Base-by-base conservation (phyloP, 306 rosid species). In the Citrullus mucosospermus region DNA sequence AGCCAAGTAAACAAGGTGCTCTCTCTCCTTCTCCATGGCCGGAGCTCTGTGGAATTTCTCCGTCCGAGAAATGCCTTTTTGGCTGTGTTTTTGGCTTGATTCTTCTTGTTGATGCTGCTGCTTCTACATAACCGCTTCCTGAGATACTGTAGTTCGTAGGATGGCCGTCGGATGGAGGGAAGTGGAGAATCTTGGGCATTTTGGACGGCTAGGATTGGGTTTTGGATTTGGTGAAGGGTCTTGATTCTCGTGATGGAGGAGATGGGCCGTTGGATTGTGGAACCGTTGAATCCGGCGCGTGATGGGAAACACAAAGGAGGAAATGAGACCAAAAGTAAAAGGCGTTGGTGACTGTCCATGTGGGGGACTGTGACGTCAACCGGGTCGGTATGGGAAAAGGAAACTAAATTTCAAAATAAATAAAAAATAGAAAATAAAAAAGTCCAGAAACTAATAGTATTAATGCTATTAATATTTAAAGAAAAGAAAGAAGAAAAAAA, bases 1-100 rank as follows among this genome's bases (percentile, higher is more conserved):
- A 28, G 89, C 89, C 71, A 55, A 55, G 83, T 83, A 86, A 34
- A 76, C 88, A 18, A 30, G 81, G 1, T 70, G 80, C 75, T 86
- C 81, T 30, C 85, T 86, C 60, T 78, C 86, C 17, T 54, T 80
- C 83, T 83, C 83, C 88, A 82, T 82, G 54, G 78, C 81, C 54
- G 14, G 72, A 39, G 11, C 36, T 63, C 77, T 59, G 39, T 59
- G 16, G 15, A 18, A 16, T 39, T 9, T 17, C 51, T 66, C 28
- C 12, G 20, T 34, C 69, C 69, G 44, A 63, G 20, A 63, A 32
- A 63, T 15, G 69, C 12, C 11, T 16, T 66, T 39, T 18, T 17
- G 43, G 6, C 41, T 2, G 20, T n/a, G 53, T 48, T 36, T 65
- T 39, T 9, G 25, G 25, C 39, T 39, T 39, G 48, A n/a, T 38